Evolutionary conservation across 257 asterid genomes (phyloP).

Genomic region (Capsicum rhomboideum): DNA sequence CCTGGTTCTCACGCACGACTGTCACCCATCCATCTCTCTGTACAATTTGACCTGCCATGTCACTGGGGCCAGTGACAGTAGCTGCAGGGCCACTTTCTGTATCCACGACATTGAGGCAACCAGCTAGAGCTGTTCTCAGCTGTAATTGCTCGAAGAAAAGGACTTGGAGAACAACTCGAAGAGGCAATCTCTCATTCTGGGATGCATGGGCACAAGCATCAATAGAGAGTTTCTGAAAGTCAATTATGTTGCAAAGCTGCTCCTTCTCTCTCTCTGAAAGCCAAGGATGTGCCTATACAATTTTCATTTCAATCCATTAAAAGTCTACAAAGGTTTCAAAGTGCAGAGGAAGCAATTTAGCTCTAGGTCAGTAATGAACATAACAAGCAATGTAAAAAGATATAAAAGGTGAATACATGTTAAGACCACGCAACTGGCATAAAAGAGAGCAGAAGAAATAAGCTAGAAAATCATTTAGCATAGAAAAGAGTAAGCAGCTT

Average conservation of each 20-base stretch:
- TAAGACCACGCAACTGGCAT: neutral
- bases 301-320: conserved; percentile 4
- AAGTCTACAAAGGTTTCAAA: neutral
- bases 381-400: neutral
- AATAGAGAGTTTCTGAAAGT: conserved; percentile 86
- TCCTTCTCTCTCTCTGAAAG: conserved; percentile 70
- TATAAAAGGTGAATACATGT: neutral
- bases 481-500: neutral
- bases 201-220: conserved; percentile 99
- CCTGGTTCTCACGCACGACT: conserved; percentile 79
- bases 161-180: conserved; percentile 80
- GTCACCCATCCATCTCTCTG: conserved; percentile 87
- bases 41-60: conserved; percentile 37
- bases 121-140: conserved; percentile 70
- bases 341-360: neutral
- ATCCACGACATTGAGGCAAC: conserved; percentile 64
- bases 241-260: conserved; percentile 64
- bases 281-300: conserved; percentile 80
- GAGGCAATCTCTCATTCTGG: conserved; percentile 82
- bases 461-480: neutral
- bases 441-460: neutral
- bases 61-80: conserved; percentile 26
- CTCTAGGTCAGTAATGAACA: neutral
- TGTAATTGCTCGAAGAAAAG: conserved; percentile 94
- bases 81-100: conserved; percentile 59